Base-by-base conservation (phyloP, 139 green algal species). In the Asterochloris erici region DNA sequence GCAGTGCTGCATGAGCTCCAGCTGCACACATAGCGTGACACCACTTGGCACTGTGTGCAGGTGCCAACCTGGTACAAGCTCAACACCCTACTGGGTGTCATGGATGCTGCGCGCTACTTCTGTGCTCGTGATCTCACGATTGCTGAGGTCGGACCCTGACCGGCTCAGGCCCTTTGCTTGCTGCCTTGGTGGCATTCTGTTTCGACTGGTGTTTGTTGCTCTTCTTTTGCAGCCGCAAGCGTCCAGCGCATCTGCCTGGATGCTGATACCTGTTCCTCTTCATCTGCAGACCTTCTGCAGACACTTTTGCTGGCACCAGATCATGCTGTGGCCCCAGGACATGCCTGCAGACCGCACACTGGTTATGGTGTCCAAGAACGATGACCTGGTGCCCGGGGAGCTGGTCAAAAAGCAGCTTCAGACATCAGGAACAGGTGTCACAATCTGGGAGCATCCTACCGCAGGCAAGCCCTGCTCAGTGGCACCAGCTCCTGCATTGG, bases 311-410 rank as follows among this genome's bases (percentile, higher is more conserved):
- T 91, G 89, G 87, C 74, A 71, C 23, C 83, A 85, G 69, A 82
- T 92, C 4, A 89, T 88, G 86, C 82, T 92, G 77, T 92, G 89
- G 89, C 87, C 89, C 1, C 70, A 90, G 64, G 89, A 92, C 77
- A 77, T 92, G 81, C 89, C 89, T 23, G 38, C 38, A 54, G 27
- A 63, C 47, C 10, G 61, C 9, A 73, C 69, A 27, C 26, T 90
- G 12, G 74, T 92, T 9, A 81, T 84, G 15, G 69, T 91, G 63
- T 84, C 82, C 19, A 76, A 77, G 0, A 79, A 79, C 12, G 89
- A 92, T 77, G 87, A 92, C 70, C 81, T 92, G 19, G 87, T 92
- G 47, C 89, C 89, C 0, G 66, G 69, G 0, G 61, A 83, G 16
- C 78, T 90, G 17, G 87, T 92, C 13, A 38, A 63, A 27, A 29